phyloP scores from a whole-genome alignment of 768 basidiomycete species.

The Pleurotus citrinopileatus region DNA sequence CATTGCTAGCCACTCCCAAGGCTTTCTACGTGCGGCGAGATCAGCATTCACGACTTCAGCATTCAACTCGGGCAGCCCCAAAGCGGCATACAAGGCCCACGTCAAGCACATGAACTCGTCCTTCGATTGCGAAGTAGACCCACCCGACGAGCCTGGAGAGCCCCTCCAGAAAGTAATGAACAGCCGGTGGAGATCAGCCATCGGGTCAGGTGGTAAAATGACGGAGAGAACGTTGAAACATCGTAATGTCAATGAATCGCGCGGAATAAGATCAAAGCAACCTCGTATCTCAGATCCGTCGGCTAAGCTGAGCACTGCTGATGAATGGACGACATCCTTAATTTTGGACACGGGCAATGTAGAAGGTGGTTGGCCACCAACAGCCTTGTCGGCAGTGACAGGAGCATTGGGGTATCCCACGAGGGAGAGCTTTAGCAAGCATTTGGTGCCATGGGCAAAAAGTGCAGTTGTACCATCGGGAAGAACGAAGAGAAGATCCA shows the following conservation, averaged over 20 bases:
- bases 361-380: constrained; percentile 26
- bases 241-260: constrained; percentile 52
- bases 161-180: constrained; percentile 56
- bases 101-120: constrained; percentile 35
- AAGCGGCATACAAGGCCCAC: constrained; percentile 43
- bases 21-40: too few species aligned
- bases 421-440: constrained; percentile 25
- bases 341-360: constrained; percentile 36
- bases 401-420: neutral
- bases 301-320: constrained; percentile 50
- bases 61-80: constrained; percentile 18
- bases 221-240: constrained; percentile 64
- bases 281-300: constrained; percentile 40
- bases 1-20: constrained; percentile 53
- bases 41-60: too few species aligned
- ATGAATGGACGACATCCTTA: constrained; percentile 45
- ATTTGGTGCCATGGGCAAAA: constrained; percentile 61
- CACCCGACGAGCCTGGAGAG: constrained; percentile 24
- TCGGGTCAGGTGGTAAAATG: constrained; percentile 51
- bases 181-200: constrained; percentile 51
- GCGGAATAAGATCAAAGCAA: constrained; percentile 54
- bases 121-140: neutral
- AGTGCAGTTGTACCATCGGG: constrained; percentile 52
- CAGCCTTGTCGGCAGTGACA: constrained; percentile 20
- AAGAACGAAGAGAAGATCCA: constrained; percentile 69